Evolutionary conservation across 2,329 filamentous ascomycete species (phyloP).

Genomic region (Ophiostoma perfectum): DNA sequence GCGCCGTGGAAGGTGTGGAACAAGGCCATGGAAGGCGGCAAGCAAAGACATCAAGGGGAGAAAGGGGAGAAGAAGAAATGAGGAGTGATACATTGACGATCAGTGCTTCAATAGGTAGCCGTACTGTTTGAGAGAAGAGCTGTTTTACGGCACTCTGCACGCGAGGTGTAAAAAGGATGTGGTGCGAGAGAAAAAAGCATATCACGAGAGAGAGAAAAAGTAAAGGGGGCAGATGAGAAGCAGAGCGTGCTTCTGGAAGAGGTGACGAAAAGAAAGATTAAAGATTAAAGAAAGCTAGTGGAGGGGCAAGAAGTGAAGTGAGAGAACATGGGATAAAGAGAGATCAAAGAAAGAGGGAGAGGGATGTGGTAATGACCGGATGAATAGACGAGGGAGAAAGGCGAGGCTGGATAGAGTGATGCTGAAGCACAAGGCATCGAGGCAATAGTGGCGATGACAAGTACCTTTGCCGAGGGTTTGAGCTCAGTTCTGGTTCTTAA

Average conservation of each 20-base stretch:
- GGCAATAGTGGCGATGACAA: neutral
- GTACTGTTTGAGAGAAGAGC: neutral
- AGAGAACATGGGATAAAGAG: neutral
- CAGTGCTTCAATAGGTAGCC: neutral
- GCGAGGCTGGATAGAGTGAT: neutral
- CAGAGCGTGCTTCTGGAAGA: no score
- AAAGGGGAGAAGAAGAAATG: constrained; percentile 8
- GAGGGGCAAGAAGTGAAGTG: no score
- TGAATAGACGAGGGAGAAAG: neutral
- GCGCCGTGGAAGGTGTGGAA: neutral
- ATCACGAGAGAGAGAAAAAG: neutral
- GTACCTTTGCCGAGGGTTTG: neutral
- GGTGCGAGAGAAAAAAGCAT: neutral
- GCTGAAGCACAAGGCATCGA: neutral
- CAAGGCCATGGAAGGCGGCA: neutral
- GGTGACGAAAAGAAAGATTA: no score
- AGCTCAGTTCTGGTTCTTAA: neutral
- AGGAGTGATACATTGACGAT: neutral
- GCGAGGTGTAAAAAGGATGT: neutral
- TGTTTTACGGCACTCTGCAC: neutral
- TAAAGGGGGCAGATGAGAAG: no score
- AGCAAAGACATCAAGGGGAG: neutral
- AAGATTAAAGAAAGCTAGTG: no score
- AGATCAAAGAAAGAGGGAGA: neutral
- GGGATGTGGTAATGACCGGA: neutral